Percentiles rank a stretch among this genome's conserved stretches.
Evolutionary conservation across 768 basidiomycete genomes (phyloP).

Genomic region (Psilocybe tampanensis): DNA sequence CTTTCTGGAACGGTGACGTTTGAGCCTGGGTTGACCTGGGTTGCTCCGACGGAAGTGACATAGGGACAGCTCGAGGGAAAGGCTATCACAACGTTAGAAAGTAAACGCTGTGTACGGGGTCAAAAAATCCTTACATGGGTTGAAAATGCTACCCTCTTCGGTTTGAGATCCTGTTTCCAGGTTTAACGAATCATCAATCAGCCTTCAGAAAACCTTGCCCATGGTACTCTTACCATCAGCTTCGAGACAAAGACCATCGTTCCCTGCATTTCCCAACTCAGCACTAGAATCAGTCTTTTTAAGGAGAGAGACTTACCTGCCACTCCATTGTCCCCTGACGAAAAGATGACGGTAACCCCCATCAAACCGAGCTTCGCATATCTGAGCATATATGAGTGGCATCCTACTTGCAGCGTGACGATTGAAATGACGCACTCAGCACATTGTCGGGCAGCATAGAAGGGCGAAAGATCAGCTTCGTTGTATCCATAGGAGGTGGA

Average conservation of each 20-base stretch:
- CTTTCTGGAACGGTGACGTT: slow-evolving; percentile 33
- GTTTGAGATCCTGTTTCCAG: slow-evolving; percentile 23
- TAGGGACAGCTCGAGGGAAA: slow-evolving; percentile 48
- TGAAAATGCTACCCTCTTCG: slow-evolving; percentile 39
- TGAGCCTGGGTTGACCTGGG: slow-evolving; percentile 36
- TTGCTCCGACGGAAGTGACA: slow-evolving; percentile 50
- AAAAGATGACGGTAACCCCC: slow-evolving; percentile 57
- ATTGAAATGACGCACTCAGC: slow-evolving; percentile 31
- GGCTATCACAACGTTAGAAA: slow-evolving; percentile 4
- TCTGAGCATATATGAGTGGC: slow-evolving; percentile 13
- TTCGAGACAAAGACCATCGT: slow-evolving; percentile 33
- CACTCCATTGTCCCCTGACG: slow-evolving; percentile 64
- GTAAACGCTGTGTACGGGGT: neutral
- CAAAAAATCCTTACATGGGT: slow-evolving; percentile 21
- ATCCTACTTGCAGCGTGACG: neutral
- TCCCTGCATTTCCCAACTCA: slow-evolving; percentile 17
- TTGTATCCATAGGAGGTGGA: slow-evolving; percentile 45
- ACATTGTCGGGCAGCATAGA: slow-evolving; percentile 43
- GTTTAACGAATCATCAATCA: neutral
- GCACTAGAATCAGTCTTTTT: neutral
- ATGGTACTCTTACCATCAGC: slow-evolving; percentile 38
- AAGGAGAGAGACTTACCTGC: slow-evolving; percentile 26
- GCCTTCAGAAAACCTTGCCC: neutral
- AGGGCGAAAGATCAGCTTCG: slow-evolving; percentile 38
- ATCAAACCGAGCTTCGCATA: slow-evolving; percentile 57